Percentiles rank a stretch among this genome's conserved stretches.
Evolutionary conservation across 2,329 filamentous ascomycete species (phyloP).

Genomic region (Zymoseptoria tritici): DNA sequence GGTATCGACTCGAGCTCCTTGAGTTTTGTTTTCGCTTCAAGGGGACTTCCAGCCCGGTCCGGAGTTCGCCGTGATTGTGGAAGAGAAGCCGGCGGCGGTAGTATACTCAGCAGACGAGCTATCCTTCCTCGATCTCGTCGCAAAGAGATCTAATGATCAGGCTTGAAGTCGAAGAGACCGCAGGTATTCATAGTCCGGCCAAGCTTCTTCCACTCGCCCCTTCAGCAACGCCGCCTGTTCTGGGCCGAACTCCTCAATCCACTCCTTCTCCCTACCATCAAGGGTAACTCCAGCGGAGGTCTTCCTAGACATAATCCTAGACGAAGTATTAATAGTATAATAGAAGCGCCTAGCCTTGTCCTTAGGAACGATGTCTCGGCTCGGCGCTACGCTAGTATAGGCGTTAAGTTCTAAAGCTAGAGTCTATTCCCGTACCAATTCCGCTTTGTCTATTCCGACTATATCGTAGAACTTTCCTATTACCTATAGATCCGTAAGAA

Average conservation of each 20-base stretch:
- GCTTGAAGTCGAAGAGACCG: neutral
- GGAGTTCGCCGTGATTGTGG: too few relatives aligned
- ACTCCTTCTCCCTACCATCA: neutral
- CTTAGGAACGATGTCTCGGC: neutral
- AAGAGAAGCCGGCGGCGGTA: too few relatives aligned
- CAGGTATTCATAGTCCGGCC: slow-evolving; percentile 7
- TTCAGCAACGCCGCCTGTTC: slow-evolving; percentile 1
- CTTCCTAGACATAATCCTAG: neutral
- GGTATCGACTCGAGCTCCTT: too few relatives aligned
- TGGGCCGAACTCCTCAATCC: slow-evolving; percentile 1
- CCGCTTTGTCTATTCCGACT: slow-evolving; percentile 1
- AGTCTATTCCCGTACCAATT: slow-evolving; percentile 2
- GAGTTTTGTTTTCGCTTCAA: too few relatives aligned
- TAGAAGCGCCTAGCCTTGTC: slow-evolving; percentile 2
- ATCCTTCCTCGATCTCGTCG: too few relatives aligned
- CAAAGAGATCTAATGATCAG: neutral
- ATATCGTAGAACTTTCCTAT: slow-evolving; percentile 1
- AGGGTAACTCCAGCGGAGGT: neutral
- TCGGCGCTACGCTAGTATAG: neutral
- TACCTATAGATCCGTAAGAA: neutral
- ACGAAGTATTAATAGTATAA: neutral
- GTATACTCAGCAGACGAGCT: too few relatives aligned
- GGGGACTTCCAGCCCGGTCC: too few relatives aligned
- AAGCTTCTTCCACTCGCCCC: slow-evolving; percentile 1
- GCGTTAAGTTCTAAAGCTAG: neutral